Percentiles rank a stretch among this genome's conserved stretches.
phyloP scores from a whole-genome alignment of 192 early-diverging fungal species.

The Thoreauomyces humboldtii region DNA sequence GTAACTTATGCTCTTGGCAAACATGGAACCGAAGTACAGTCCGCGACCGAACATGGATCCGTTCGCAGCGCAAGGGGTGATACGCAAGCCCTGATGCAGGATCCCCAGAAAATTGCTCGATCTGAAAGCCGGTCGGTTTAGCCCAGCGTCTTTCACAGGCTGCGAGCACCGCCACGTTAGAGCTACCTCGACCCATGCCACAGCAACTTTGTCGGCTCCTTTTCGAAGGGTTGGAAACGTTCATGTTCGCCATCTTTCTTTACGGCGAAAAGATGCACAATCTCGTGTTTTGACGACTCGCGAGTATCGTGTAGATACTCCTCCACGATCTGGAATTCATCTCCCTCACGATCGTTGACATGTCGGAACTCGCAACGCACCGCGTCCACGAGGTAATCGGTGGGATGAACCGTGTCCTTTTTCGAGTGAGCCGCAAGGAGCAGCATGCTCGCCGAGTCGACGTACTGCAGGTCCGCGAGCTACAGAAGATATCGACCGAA shows the following conservation, averaged over 20 bases:
- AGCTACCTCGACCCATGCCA: constrained; percentile 39
- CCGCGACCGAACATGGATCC: constrained; percentile 75
- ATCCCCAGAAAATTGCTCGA: constrained; percentile 65
- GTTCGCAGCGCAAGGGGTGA: constrained; percentile 55
- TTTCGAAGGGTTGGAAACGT: constrained; percentile 39
- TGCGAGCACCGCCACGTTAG: too few species aligned
- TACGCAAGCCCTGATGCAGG: constrained; percentile 49
- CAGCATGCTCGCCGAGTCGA: constrained; percentile 23
- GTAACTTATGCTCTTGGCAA: constrained; percentile 63
- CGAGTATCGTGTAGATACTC: constrained; percentile 51
- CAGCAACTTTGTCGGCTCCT: constrained; percentile 37
- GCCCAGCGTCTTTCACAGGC: too few species aligned
- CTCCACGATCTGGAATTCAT: constrained; percentile 53
- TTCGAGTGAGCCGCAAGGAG: constrained; percentile 31
- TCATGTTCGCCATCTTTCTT: constrained; percentile 40
- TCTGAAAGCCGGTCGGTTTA: too few species aligned
- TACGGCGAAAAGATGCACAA: constrained; percentile 20
- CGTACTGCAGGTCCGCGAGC: constrained; percentile 24
- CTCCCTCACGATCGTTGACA: constrained; percentile 1
- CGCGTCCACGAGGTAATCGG: constrained; percentile 30
- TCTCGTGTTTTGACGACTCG: constrained; percentile 32
- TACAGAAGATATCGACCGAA: constrained; percentile 6
- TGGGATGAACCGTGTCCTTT: constrained; percentile 18
- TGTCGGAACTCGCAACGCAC: constrained; percentile 10
- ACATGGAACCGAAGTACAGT: constrained; percentile 76